phyloP scores from a whole-genome alignment of 129 eudicot species.

The Sambucus nigra region DNA sequence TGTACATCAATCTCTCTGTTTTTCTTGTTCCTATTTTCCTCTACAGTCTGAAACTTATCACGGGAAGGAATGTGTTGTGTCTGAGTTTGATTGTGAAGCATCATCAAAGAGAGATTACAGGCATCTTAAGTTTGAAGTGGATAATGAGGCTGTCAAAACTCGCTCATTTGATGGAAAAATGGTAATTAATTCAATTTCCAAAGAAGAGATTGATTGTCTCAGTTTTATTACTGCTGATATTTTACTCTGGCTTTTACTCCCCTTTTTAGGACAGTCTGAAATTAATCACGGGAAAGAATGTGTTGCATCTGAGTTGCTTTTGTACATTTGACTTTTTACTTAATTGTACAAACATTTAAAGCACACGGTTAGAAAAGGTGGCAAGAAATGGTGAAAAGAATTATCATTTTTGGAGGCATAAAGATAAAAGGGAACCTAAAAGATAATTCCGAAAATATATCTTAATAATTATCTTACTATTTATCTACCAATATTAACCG shows the following conservation, averaged over 20 bases:
- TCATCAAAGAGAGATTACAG: slow-evolving; percentile 45
- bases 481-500: too few species aligned
- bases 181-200: slow-evolving; percentile 22
- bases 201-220: neutral
- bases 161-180: slow-evolving; percentile 22
- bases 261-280: slow-evolving; percentile 17
- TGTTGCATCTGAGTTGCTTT: slow-evolving; percentile 19
- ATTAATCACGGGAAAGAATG: slow-evolving; percentile 9
- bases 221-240: slow-evolving; percentile 5
- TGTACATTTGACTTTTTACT: too few species aligned
- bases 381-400: too few species aligned
- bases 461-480: too few species aligned
- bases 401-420: too few species aligned
- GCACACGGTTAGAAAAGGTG: too few species aligned
- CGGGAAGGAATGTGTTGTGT: slow-evolving; percentile 34
- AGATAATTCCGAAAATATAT: too few species aligned
- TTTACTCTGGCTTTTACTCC: neutral
- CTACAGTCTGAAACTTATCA: slow-evolving; percentile 10
- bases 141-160: slow-evolving; percentile 21
- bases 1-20: too few species aligned
- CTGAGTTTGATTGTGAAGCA: slow-evolving; percentile 23
- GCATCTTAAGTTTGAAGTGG: slow-evolving; percentile 29
- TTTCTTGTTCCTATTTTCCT: too few species aligned
- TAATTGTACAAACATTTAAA: too few species aligned
- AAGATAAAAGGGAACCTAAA: too few species aligned